Percentiles rank a stretch among this genome's conserved stretches.
Evolutionary conservation across 192 early-diverging fungal genomes (phyloP).

Genomic region (Dissophora ornata): DNA sequence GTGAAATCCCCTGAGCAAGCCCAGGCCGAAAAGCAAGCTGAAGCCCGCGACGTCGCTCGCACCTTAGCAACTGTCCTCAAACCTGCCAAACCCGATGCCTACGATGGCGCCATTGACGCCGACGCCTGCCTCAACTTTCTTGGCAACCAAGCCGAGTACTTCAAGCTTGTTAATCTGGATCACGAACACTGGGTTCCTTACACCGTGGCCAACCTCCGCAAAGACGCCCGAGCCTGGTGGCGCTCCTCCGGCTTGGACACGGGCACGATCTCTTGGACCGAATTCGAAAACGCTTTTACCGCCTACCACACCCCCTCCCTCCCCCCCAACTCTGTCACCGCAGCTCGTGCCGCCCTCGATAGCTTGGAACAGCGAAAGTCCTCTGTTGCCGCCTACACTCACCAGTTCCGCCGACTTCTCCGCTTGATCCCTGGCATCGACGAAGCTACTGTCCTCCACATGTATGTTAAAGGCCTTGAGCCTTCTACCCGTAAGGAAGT

Average conservation of each 20-base stretch:
- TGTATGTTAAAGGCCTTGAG: conserved; percentile 9
- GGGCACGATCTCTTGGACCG: not conserved
- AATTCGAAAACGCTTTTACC: not conserved
- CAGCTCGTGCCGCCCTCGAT: conserved; percentile 2
- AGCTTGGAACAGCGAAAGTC: not conserved
- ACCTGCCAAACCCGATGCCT: not conserved
- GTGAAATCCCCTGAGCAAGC: too few species aligned
- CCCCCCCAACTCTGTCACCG: conserved; percentile 6
- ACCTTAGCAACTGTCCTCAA: not conserved
- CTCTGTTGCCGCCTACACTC: conserved; percentile 11
- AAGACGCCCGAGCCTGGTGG: conserved; percentile 11
- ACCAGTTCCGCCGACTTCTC: conserved; percentile 4
- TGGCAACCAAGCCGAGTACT: conserved; percentile 2
- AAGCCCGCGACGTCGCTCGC: not conserved
- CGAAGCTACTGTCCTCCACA: not conserved
- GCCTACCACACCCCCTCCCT: conserved; percentile 13
- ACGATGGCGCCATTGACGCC: conserved; percentile 1
- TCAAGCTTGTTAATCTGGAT: not conserved
- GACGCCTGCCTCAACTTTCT: conserved; percentile 5
- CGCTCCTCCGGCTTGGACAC: not conserved
- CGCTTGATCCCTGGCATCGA: conserved; percentile 12
- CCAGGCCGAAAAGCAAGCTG: too few species aligned
- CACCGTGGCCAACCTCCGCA: not conserved
- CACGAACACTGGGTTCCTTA: not conserved
- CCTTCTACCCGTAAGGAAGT: conserved; percentile 16